phyloP scores from a whole-genome alignment of 176 grass and related monocot genomes.

The Musa troglodytarum region DNA sequence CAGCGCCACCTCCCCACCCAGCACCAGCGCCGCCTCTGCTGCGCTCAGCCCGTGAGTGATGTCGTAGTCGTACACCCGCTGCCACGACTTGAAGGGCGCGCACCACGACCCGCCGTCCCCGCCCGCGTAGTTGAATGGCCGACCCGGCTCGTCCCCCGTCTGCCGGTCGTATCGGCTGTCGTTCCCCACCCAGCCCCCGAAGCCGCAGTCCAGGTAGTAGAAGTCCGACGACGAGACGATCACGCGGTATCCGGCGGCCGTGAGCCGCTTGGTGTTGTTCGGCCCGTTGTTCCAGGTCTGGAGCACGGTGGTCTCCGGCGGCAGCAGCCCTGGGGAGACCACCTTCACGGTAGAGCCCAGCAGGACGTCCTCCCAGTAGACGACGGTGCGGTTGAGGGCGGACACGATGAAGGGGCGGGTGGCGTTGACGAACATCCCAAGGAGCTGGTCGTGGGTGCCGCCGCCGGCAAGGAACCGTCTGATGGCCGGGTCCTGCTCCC shows the following conservation, averaged over 20 bases:
- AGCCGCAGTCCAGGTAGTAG: slow-evolving; percentile 98
- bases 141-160: slow-evolving; percentile 44
- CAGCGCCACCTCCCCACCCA: slow-evolving; percentile 84
- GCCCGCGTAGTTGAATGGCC: slow-evolving; percentile 78
- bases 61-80: slow-evolving; percentile 95
- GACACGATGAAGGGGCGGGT: slow-evolving; percentile 55
- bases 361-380: slow-evolving; percentile 96
- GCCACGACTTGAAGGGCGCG: slow-evolving; percentile 90
- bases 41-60: slow-evolving; percentile 74
- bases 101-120: slow-evolving; percentile 89
- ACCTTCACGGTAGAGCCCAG: slow-evolving; percentile 54
- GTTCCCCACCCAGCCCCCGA: slow-evolving; percentile 81
- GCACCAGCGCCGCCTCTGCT: slow-evolving; percentile 48
- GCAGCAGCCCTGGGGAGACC: slow-evolving; percentile 27
- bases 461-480: slow-evolving; percentile 39
- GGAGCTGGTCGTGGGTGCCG: slow-evolving; percentile 57
- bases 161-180: slow-evolving; percentile 91
- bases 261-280: slow-evolving; percentile 79
- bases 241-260: slow-evolving; percentile 60
- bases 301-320: slow-evolving; percentile 68
- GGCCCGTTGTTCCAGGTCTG: slow-evolving; percentile 96
- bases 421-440: slow-evolving; percentile 72
- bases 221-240: slow-evolving; percentile 78
- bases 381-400: slow-evolving; percentile 71
- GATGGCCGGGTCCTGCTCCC: slow-evolving; percentile 63